phyloP scores from a whole-genome alignment of 148 eudicot species.

The Vaccinium vitisidaea region DNA sequence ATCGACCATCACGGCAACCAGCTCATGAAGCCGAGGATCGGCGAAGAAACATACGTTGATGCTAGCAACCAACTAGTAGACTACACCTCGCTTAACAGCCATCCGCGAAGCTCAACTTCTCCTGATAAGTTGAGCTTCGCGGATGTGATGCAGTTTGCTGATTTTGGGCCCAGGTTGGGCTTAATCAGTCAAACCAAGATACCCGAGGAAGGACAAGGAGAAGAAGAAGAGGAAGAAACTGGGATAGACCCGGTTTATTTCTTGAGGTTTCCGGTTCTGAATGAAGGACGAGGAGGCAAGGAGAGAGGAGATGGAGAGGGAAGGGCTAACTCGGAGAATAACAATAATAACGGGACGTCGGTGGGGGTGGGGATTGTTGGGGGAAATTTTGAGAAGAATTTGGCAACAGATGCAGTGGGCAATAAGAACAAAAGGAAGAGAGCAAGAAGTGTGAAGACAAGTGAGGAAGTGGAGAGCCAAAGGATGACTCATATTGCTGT shows the following conservation, averaged over 20 bases:
- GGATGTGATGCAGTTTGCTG: constrained; percentile 88
- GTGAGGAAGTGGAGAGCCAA: constrained; percentile 91
- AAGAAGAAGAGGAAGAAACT: constrained; percentile 8
- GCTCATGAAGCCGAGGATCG: constrained; percentile 21
- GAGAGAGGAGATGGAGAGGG: constrained; percentile 22
- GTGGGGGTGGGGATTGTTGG: constrained; percentile 25
- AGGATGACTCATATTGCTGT: constrained; percentile 96
- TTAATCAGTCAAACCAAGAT: constrained; percentile 36
- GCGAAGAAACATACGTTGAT: constrained; percentile 20
- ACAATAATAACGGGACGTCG: background rate
- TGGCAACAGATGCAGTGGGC: constrained; percentile 24
- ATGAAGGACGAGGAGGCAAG: constrained; percentile 28
- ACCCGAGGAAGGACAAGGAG: constrained; percentile 9
- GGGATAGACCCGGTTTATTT: constrained; percentile 58
- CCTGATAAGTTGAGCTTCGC: constrained; percentile 64
- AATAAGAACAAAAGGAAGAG: constrained; percentile 76
- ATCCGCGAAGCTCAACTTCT: constrained; percentile 30
- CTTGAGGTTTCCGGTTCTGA: constrained; percentile 69
- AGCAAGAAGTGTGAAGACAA: constrained; percentile 75
- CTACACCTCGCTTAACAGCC: constrained; percentile 35
- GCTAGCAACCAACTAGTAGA: constrained; percentile 40
- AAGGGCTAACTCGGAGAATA: constrained; percentile 22
- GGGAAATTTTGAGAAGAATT: constrained; percentile 31
- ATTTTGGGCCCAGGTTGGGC: constrained; percentile 79
- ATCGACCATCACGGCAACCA: constrained; percentile 24